Percentiles rank a stretch among this genome's conserved stretches.
Evolutionary conservation across 805 yeast genomes (phyloP).

Genomic region (Cyberlindnera euphorbiiphila): DNA sequence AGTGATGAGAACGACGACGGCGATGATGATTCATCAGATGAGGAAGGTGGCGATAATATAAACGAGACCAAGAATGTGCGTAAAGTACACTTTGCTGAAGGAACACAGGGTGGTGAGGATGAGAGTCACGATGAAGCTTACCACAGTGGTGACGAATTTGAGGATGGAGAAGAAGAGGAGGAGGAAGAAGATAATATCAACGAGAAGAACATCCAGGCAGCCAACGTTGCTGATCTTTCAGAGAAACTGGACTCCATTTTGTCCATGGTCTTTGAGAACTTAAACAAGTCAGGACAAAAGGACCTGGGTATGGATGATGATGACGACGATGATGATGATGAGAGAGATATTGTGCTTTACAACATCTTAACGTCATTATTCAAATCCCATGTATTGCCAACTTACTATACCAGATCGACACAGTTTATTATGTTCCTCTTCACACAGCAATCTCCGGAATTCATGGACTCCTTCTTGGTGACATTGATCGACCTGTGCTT

Average conservation of each 20-base stretch:
- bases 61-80: conserved; percentile 2
- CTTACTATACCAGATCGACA: conserved; percentile 84
- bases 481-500: conserved; percentile 80
- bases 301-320: conserved; percentile 18
- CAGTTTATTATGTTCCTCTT: conserved; percentile 81
- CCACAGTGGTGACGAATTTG: conserved; percentile 44
- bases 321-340: conserved; percentile 50
- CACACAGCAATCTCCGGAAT: conserved; percentile 76
- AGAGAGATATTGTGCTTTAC: conserved; percentile 59
- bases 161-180: conserved; percentile 42
- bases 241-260: conserved; percentile 71
- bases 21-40: conserved; percentile 27
- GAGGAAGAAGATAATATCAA: conserved; percentile 43
- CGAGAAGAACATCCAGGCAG: conserved; percentile 25
- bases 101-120: conserved; percentile 12
- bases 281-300: conserved; percentile 29
- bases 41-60: conserved; percentile 12
- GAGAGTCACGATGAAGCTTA: conserved; percentile 29
- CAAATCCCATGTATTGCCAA: conserved; percentile 79
- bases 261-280: conserved; percentile 48
- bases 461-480: conserved; percentile 81
- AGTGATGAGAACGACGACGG: conserved; percentile 25
- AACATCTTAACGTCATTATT: conserved; percentile 73
- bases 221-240: conserved; percentile 50
- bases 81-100: conserved; percentile 20